Percentiles rank a stretch among this genome's conserved stretches.
Evolutionary conservation across 1,139 yeast genomes (phyloP).

Genomic region (Candida gigantensis): DNA sequence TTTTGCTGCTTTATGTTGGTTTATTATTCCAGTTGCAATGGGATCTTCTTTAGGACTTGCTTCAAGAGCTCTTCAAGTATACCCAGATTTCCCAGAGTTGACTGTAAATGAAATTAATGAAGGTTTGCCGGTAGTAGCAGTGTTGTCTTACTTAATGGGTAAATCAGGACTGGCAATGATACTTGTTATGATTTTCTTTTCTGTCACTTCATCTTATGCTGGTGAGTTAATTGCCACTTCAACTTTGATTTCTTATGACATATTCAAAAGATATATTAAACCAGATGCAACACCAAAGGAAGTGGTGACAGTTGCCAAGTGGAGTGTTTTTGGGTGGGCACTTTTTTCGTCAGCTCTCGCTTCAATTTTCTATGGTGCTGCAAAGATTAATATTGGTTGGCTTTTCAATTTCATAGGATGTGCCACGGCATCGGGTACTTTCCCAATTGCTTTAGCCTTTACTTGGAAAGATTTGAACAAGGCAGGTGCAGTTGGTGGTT

Average conservation of each 20-base stretch:
- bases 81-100: conserved; percentile 29
- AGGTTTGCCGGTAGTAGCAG: conserved; percentile 46
- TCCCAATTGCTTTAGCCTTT: conserved; percentile 42
- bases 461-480: conserved; percentile 40
- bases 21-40: conserved; percentile 38
- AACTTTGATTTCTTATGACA: conserved; percentile 46
- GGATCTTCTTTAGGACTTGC: conserved; percentile 45
- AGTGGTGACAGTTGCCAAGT: conserved; percentile 40
- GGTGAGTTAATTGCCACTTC: conserved; percentile 52
- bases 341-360: conserved; percentile 38
- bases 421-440: conserved; percentile 34
- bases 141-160: conserved; percentile 45
- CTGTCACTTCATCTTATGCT: conserved; percentile 51
- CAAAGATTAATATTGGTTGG: conserved; percentile 28
- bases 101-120: conserved; percentile 26
- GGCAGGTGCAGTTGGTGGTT: conserved; percentile 32
- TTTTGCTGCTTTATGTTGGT: conserved; percentile 49
- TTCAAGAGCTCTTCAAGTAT: conserved; percentile 30
- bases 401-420: conserved; percentile 43
- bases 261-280: conserved; percentile 45
- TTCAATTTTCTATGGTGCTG: conserved; percentile 41
- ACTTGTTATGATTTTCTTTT: conserved; percentile 47
- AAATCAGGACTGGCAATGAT: conserved; percentile 45
- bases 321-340: conserved; percentile 33
- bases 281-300: conserved; percentile 43